A percentile compares a stretch with the other conserved stretches of the same genome.
phyloP scores from a whole-genome alignment of 306 rosid genomes.

The Citrullus mucosospermus region DNA sequence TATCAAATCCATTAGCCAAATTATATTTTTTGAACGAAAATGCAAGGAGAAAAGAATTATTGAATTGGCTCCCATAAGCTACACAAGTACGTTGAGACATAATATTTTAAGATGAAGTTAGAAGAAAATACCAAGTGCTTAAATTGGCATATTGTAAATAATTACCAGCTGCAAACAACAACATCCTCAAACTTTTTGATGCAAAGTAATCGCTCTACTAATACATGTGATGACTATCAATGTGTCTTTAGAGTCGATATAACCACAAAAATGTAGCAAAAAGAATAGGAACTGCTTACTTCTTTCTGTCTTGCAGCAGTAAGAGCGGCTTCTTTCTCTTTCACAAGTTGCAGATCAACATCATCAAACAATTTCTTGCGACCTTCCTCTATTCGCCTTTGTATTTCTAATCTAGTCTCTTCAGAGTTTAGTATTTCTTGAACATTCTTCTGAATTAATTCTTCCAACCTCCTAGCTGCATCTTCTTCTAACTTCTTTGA shows the following conservation, averaged over 20 bases:
- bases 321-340: conserved; percentile 62
- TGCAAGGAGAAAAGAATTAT: not conserved
- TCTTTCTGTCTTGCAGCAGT: conserved; percentile 61
- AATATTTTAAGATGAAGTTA: not conserved
- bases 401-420: conserved; percentile 44
- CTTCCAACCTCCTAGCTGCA: conserved; percentile 64
- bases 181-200: not conserved
- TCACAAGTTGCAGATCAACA: conserved; percentile 61
- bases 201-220: not conserved
- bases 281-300: conserved; percentile 23
- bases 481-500: conserved; percentile 60
- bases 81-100: not conserved
- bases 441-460: conserved; percentile 52
- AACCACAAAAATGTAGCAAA: not conserved
- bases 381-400: conserved; percentile 63
- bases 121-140: not conserved
- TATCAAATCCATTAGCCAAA: not conserved
- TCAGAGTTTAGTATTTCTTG: conserved; percentile 55
- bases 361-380: conserved; percentile 44
- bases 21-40: not conserved
- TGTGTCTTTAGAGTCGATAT: not conserved
- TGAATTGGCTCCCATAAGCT: not conserved
- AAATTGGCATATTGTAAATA: not conserved
- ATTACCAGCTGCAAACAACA: not conserved
- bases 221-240: not conserved